Base-by-base conservation (phyloP, 2,329 filamentous ascomycete species). In the Metarhizium anisopliae region DNA sequence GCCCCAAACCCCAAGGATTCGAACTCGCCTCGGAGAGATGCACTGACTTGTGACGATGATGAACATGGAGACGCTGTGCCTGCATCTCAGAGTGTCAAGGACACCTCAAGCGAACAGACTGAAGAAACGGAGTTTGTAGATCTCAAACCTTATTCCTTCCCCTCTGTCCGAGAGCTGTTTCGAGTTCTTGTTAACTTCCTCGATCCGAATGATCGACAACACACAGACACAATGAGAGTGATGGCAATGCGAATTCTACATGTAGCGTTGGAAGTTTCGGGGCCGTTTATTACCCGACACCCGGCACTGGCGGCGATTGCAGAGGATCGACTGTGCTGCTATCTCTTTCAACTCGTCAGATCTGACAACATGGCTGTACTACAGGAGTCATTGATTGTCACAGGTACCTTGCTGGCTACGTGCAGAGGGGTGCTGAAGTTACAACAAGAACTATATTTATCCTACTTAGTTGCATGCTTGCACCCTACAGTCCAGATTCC, bases 231-330 rank as follows among this genome's bases (percentile, higher is more conserved):
- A 1, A 94, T 97, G 87, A 84, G 93, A 63, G 90, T 99, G 45
- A 99, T 99, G 92, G 94, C 94, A 18, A 75, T 99, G 61, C 85
- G 94, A 47, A 97, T 99, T 60, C 94, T 99, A 55, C 94, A 99
- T 69, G 94, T 99, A 49, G 94, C 94, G 2, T 81, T 99, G 25
- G 94, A 99, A 72, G 93, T 99, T 56, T 91, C 94, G 2, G 94
- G 94, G 0, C 93, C 94, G 4, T 95, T 92, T 7, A 96, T 99
- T 67, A 90, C 92, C 51, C 88, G 89, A 60, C 94, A 99, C 68
- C 92, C 93, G 6, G 90, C 88, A 56, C 76, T 99, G 53, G 92
- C 93, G 11, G 84, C 82, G 4, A 81, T 99, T 55, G 94, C 94
- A 0, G 91, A 96, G 69, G 93, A 99, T 69, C 90, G 91, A 29